Evolutionary conservation across 768 basidiomycete species (phyloP).

Genomic region (Coprinopsis sp.): DNA sequence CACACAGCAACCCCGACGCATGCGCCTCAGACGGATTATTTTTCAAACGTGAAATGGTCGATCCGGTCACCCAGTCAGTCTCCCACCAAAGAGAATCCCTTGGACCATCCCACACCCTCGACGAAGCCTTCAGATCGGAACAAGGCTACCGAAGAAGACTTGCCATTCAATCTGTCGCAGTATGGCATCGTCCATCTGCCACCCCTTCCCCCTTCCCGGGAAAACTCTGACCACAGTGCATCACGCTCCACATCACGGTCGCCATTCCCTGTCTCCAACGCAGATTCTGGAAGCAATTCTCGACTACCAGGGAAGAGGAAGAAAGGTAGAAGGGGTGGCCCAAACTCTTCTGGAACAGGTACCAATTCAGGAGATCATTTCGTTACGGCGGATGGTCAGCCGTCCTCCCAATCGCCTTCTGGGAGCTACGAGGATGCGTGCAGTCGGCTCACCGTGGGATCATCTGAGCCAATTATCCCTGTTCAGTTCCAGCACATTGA

Average conservation of each 20-base stretch:
- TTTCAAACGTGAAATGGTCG: neutral
- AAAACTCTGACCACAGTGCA: conserved; percentile 11
- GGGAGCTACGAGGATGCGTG: conserved; percentile 8
- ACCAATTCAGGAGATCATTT: no score
- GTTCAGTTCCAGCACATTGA: conserved; percentile 62
- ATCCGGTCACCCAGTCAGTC: neutral
- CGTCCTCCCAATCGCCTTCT: neutral
- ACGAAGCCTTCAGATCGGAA: conserved; percentile 9
- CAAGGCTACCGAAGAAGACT: neutral
- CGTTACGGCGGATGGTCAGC: no score
- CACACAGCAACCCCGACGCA: neutral
- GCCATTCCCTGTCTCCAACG: neutral
- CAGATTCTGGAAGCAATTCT: neutral
- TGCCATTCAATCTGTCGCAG: conserved; percentile 37
- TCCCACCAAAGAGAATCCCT: no score
- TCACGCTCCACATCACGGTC: neutral
- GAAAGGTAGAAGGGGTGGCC: no score
- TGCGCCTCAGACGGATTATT: neutral
- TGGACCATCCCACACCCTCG: no score
- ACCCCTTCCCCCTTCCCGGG: conserved; percentile 22
- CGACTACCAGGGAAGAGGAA: neutral
- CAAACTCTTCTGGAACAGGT: no score
- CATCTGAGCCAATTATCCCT: conserved; percentile 41
- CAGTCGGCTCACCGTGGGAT: conserved; percentile 11
- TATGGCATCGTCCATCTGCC: conserved; percentile 40